phyloP scores from a whole-genome alignment of 768 basidiomycete species.

The Tulasnella sp. region DNA sequence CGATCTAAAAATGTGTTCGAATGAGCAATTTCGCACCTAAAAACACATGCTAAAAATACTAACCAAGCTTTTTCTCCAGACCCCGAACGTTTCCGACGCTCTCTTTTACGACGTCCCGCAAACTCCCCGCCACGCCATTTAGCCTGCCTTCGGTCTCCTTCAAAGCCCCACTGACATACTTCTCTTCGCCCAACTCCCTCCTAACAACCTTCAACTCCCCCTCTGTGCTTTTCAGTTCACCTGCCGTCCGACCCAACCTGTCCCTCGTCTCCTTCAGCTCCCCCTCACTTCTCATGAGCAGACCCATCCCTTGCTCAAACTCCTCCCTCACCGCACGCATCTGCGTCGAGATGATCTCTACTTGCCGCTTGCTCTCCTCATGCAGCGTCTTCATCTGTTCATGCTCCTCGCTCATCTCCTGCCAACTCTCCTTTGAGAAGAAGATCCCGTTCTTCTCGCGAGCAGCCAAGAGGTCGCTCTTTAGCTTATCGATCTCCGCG shows the following conservation, averaged over 20 bases:
- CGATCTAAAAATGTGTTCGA: constrained; percentile 43
- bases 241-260: constrained; percentile 43
- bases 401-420: constrained; percentile 65
- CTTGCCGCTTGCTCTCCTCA: constrained; percentile 72
- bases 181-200: constrained; percentile 64
- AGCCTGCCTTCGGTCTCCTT: constrained; percentile 60
- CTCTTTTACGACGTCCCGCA: constrained; percentile 57
- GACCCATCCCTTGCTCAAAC: constrained; percentile 77
- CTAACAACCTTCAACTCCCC: constrained; percentile 49
- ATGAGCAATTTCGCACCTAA: background rate
- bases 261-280: constrained; percentile 59
- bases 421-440: constrained; percentile 86
- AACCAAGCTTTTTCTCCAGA: constrained; percentile 78
- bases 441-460: constrained; percentile 95
- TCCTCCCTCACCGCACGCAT: constrained; percentile 73
- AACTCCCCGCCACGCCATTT: constrained; percentile 57
- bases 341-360: constrained; percentile 74
- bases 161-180: constrained; percentile 64
- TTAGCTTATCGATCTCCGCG: constrained; percentile 84
- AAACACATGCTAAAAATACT: constrained; percentile 21
- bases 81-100: constrained; percentile 58
- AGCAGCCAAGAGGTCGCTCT: constrained; percentile 80
- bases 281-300: constrained; percentile 63
- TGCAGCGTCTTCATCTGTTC: constrained; percentile 67
- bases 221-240: constrained; percentile 43